Conservation (phyloP, 163 green algal genomes). For the Scenedesmus sp. region DNA sequence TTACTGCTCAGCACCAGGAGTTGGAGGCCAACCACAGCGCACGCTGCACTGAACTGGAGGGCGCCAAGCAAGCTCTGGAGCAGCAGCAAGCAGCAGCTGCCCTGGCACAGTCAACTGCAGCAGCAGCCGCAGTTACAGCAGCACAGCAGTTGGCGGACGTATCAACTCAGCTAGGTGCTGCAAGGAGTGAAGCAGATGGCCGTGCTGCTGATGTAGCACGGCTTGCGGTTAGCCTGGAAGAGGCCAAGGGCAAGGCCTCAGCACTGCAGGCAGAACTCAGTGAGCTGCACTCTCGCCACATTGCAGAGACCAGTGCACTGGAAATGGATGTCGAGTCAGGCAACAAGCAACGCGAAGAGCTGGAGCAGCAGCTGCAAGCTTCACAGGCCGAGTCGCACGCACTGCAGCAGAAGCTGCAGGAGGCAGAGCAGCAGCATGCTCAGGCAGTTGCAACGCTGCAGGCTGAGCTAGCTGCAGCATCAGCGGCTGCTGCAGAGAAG, state of each 20-base stretch:
- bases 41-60: neutral
- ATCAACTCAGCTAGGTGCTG: neutral
- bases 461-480: slow-evolving; percentile 18
- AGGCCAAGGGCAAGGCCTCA: neutral
- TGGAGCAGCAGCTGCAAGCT: slow-evolving; percentile 21
- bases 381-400: neutral
- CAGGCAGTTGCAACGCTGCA: neutral
- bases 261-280: slow-evolving; percentile 26
- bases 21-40: neutral
- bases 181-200: neutral
- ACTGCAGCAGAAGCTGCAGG: neutral
- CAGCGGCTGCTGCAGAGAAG: neutral
- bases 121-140: neutral
- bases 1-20: neutral
- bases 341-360: neutral
- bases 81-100: slow-evolving; percentile 1
- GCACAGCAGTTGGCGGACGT: neutral
- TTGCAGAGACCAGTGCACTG: slow-evolving; percentile 14
- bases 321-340: neutral
- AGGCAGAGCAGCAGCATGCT: neutral
- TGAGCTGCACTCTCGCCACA: slow-evolving; percentile 12
- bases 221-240: neutral
- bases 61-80: neutral
- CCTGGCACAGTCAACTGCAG: neutral
- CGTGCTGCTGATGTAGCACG: neutral